Evolutionary conservation across 2,329 filamentous ascomycete genomes (phyloP).

Genomic region (Ophiocordyceps sinensis): DNA sequence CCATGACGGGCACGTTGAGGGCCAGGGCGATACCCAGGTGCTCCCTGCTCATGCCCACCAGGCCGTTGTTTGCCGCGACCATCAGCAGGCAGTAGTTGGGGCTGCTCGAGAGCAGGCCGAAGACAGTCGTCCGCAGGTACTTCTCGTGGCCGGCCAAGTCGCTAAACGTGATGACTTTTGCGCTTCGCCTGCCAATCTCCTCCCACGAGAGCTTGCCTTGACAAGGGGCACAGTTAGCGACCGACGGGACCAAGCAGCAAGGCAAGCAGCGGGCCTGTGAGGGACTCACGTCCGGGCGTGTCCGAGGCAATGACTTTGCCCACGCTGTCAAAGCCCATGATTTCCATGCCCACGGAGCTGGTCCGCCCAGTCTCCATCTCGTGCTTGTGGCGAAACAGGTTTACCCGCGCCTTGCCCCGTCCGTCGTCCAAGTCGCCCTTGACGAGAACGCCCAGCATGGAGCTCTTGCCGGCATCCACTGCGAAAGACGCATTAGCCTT

Average conservation of each 20-base stretch:
- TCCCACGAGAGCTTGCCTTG: slow-evolving; percentile 71
- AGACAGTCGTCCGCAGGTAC: slow-evolving; percentile 91
- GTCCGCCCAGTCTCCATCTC: slow-evolving; percentile 93
- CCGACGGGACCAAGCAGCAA: too few species aligned
- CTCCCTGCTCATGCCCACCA: slow-evolving; percentile 97
- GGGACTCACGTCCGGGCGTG: slow-evolving; percentile 58
- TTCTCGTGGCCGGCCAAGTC: slow-evolving; percentile 92
- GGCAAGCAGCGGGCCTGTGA: too few species aligned
- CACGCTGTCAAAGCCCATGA: slow-evolving; percentile 86
- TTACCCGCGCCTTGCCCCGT: slow-evolving; percentile 82
- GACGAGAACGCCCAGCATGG: slow-evolving; percentile 86
- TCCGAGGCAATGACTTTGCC: slow-evolving; percentile 73
- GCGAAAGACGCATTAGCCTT: slow-evolving; percentile 4
- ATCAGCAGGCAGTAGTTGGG: slow-evolving; percentile 96
- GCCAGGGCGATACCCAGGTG: slow-evolving; percentile 90
- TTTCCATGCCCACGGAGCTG: slow-evolving; percentile 96
- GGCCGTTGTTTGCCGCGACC: slow-evolving; percentile 94
- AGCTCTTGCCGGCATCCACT: slow-evolving; percentile 95
- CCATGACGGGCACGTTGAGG: slow-evolving; percentile 94
- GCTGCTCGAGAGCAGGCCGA: slow-evolving; percentile 84
- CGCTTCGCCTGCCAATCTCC: slow-evolving; percentile 86
- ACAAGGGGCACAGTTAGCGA: background rate
- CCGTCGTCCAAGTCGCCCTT: slow-evolving; percentile 94
- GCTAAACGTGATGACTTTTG: slow-evolving; percentile 94
- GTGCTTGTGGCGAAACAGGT: slow-evolving; percentile 94